Conservation (phyloP, 225 moss, liverwort and hornwort genomes). For the Sphagnum contortum region DNA sequence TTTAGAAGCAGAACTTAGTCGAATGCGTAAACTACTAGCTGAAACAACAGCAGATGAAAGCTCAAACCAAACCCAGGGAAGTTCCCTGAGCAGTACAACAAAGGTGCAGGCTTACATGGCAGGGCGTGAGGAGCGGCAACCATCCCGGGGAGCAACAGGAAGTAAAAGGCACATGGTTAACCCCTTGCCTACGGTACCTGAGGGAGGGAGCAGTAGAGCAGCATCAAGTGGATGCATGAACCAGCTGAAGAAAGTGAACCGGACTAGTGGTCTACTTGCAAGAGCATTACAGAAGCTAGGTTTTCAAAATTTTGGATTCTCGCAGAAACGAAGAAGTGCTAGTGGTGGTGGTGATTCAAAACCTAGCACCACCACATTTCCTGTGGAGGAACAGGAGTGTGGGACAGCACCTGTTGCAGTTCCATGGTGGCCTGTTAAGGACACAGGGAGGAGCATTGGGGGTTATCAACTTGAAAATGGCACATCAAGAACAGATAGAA, state of each 20-base stretch:
- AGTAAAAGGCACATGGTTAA: neutral
- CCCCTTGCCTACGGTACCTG: conserved; percentile 6
- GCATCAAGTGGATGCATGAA: conserved; percentile 25
- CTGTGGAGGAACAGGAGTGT: conserved; percentile 20
- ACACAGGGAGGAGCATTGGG: neutral
- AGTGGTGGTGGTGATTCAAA: conserved; percentile 1
- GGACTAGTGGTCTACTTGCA: conserved; percentile 23
- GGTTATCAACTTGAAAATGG: conserved; percentile 1
- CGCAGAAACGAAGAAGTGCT: conserved; percentile 1
- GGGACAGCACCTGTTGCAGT: neutral
- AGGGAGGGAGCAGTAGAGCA: conserved; percentile 3
- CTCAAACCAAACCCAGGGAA: neutral
- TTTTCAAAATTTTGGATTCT: conserved; percentile 4
- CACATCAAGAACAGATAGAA: conserved; percentile 20
- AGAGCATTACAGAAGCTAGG: conserved; percentile 37
- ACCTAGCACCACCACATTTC: conserved; percentile 11
- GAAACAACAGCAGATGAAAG: conserved; percentile 11
- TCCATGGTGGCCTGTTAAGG: neutral
- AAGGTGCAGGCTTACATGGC: neutral
- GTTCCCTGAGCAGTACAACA: too few relatives aligned
- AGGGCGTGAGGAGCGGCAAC: neutral
- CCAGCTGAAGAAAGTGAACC: conserved; percentile 26
- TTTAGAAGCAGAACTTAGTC: conserved; percentile 46
- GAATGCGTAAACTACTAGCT: conserved; percentile 31
- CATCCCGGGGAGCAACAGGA: neutral